Base-by-base conservation (phyloP, 805 yeast species). In the Metschnikowia hibisci region DNA sequence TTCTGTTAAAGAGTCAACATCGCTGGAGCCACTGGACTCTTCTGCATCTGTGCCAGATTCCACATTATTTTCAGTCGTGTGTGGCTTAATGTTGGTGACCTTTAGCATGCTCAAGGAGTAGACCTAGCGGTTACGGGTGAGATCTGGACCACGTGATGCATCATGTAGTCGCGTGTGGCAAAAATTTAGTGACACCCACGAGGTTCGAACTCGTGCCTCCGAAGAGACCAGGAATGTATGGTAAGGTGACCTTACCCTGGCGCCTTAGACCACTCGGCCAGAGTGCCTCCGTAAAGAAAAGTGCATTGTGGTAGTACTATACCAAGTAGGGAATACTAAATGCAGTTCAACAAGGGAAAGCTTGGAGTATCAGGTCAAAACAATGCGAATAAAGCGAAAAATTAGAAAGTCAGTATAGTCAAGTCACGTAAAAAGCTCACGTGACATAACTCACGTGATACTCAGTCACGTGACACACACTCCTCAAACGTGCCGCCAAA, bases 1-100 rank as follows among this genome's bases (percentile, higher is more conserved):
- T 16, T 62, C 65, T 0, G 77, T 66, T 27, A 78, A 50, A 0
- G 76, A 71, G 52, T 48, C 55, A 37, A 42, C 29, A 10, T 50
- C 55, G 33, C 53, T 51, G 37, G 43, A 46, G 36, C 48, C 44
- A 29, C 37, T 34, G 11, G 53, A 41, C 7, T 32, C 43, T 16
- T 32, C 32, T 6, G 35, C 47, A 13, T 35, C 39, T 28, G 25
- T 7, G 10, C 13, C 39, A 25, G 39, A 28, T 3, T n/a, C n/a
- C 25, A 16, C 22, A 4, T 23, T 16, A 4, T 11, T 16, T n/a
- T 15, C 29, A 6, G 13, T 14, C 30, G 32, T 12, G 23, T 16
- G 39, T 26, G 32, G 32, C 13, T 26, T 26, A 18, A 16, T 35
- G 23, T 18, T 10, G 25, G 39, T 26, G 39, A n/a, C 25, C 28